Percentiles rank a stretch among this genome's conserved stretches.
phyloP scores from a whole-genome alignment of 140 eudicot genomes.

The Anethum foeniculum region DNA sequence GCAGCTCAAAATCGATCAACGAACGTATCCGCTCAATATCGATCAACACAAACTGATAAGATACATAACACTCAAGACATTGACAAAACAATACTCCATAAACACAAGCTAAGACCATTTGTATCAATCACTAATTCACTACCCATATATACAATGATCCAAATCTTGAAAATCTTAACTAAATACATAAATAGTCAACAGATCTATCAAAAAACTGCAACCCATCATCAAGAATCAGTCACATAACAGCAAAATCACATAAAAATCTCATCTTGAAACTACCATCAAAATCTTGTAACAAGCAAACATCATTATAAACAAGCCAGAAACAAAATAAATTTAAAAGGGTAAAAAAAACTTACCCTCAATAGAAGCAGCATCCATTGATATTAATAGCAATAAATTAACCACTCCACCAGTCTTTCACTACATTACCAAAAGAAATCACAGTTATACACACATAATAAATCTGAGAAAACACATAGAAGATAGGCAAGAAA shows the following conservation, averaged over 20 bases:
- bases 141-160: neutral
- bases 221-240: slow-evolving; percentile 1
- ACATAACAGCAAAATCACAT: neutral
- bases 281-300: neutral
- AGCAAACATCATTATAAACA: neutral
- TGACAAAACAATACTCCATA: neutral
- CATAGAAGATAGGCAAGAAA: neutral
- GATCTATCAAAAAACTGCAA: slow-evolving; percentile 3
- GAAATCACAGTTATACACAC: slow-evolving; percentile 11
- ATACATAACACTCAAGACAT: neutral
- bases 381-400: slow-evolving; percentile 24
- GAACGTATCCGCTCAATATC: neutral
- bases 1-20: neutral
- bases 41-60: neutral
- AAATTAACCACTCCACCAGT: slow-evolving; percentile 6
- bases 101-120: neutral
- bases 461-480: neutral
- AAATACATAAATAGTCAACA: neutral
- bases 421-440: slow-evolving; percentile 20
- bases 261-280: neutral
- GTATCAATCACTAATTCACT: neutral
- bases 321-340: neutral
- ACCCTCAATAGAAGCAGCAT: slow-evolving; percentile 44
- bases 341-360: neutral
- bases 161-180: neutral